A percentile compares a stretch with the other conserved stretches of the same genome.
Evolutionary conservation across 2,329 filamentous ascomycete genomes (phyloP).

Genomic region (Aspergillus alliaceus): DNA sequence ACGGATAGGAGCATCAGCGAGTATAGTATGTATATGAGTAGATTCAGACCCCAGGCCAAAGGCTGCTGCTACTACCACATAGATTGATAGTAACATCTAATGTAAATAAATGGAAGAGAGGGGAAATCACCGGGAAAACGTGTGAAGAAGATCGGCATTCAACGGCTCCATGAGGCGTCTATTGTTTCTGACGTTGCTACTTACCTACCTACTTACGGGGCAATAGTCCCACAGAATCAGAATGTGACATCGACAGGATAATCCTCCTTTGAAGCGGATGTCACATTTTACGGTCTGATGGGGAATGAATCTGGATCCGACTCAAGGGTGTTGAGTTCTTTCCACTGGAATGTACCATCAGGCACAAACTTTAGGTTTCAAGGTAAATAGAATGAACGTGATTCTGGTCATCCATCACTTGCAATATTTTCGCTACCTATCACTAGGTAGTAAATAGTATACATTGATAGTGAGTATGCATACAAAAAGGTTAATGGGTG

Average conservation of each 20-base stretch:
- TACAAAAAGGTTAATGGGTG: too few species aligned
- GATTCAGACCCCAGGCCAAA: not conserved
- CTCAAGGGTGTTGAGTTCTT: not conserved
- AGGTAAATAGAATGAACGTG: not conserved
- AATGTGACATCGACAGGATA: constrained; percentile 6
- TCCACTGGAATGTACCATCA: not conserved
- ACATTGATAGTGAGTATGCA: too few species aligned
- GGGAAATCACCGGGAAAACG: not conserved
- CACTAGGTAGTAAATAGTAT: too few species aligned
- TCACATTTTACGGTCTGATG: not conserved
- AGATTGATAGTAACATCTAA: constrained; percentile 8
- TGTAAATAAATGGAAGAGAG: not conserved
- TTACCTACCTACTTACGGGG: too few species aligned
- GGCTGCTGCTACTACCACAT: too few species aligned
- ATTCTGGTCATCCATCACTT: not conserved
- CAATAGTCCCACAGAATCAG: not conserved
- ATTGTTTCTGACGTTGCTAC: constrained; percentile 11
- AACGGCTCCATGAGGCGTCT: constrained; percentile 1
- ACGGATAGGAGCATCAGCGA: not conserved
- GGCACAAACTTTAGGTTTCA: not conserved
- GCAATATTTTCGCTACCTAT: not conserved
- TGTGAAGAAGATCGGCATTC: not conserved
- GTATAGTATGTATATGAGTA: not conserved
- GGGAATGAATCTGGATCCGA: not conserved
- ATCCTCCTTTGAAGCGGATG: not conserved